These are phyloP conservation scores for Cryptosporidium andersoni DNA, from an alignment of 169 alveolate genomes.

Conservation along the genomic window DNA sequence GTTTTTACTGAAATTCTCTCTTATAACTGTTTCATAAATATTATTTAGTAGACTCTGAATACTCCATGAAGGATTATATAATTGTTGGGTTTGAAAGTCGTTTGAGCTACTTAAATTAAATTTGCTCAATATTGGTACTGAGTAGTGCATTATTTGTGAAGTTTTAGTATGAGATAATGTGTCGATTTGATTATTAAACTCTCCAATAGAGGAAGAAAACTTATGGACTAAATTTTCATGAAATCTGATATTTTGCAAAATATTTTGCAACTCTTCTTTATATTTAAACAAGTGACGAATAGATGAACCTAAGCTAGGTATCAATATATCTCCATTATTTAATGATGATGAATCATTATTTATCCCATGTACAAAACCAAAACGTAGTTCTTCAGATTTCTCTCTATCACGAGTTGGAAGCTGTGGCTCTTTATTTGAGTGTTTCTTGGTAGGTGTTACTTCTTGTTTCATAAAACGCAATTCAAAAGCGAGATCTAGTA, in stretches of 20 bases:
- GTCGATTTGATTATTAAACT: not conserved
- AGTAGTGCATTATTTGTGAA: conserved; percentile 1
- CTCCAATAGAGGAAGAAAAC: not conserved
- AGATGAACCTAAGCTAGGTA: conserved; percentile 12
- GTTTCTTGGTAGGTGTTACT: not conserved
- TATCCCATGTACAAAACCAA: not conserved
- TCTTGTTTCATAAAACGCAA: not conserved
- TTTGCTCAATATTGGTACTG: not conserved
- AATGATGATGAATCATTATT: not conserved
- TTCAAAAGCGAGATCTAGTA: conserved; percentile 19
- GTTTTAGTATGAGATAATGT: conserved; percentile 13
- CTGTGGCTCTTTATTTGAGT: not conserved
- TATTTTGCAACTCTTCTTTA: conserved; percentile 29
- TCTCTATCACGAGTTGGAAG: no score
- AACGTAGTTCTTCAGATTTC: not conserved
- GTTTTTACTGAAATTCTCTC: conserved; percentile 2
- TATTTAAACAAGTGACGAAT: conserved; percentile 39
- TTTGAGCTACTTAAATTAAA: not conserved
- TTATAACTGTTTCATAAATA: not conserved
- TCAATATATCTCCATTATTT: not conserved
- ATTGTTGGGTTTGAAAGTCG: not conserved
- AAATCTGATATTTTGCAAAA: conserved; percentile 1
- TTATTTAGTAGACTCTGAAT: not conserved
- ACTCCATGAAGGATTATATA: conserved; percentile 65
- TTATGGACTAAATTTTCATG: not conserved